Evolutionary conservation across 768 basidiomycete genomes (phyloP), one percentile per base, ranked within the genome.

Genomic region (Ramaria sp.): DNA sequence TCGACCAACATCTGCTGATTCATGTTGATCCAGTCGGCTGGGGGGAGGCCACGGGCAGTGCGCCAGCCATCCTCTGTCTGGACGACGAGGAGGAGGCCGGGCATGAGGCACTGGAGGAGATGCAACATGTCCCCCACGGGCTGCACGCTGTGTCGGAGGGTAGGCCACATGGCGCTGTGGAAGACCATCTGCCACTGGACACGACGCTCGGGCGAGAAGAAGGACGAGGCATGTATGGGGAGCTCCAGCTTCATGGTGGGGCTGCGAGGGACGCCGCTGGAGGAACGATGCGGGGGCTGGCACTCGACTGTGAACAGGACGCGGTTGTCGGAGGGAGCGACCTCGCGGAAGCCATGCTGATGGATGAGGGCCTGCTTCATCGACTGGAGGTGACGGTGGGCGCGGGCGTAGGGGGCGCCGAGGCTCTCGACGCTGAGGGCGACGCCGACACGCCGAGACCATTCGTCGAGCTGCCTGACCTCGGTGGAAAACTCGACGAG

Each of bases 121-220:
- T 75, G 75, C 56, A 85, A 71, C 60, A 85, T 81, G 65, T 85
- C 83, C 67, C 76, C 79, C 65, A 85, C 77, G 47, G 83, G 83
- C 28, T 78, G 76, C 53, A 79, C 78, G 60, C 81, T 77, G 66
- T 82, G 81, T 32, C 83, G 74, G 54, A 83, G 76, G 27, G 79
- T 81, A 62, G 82, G 82, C 68, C 85, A 85, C 49, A 81, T 78
- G 67, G 84, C 83, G 62, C 78, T 79, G 63, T 90, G 88, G 64
- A 91, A 91, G 61, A 88, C 85, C 87, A 89, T 88, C 66, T 89
- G 80, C 88, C 88, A 91, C 65, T 89, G 87, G 44, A 89, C 78
- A 57, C 85, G 79, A 60, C 88, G 73, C 65, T 90, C 85, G 10
- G 86, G 86, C 48, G 83, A 85, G 71, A 90, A 91, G 69, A 91